Base-by-base conservation (phyloP, 257 asterid genomes). In the Euphrasia confusa region DNA sequence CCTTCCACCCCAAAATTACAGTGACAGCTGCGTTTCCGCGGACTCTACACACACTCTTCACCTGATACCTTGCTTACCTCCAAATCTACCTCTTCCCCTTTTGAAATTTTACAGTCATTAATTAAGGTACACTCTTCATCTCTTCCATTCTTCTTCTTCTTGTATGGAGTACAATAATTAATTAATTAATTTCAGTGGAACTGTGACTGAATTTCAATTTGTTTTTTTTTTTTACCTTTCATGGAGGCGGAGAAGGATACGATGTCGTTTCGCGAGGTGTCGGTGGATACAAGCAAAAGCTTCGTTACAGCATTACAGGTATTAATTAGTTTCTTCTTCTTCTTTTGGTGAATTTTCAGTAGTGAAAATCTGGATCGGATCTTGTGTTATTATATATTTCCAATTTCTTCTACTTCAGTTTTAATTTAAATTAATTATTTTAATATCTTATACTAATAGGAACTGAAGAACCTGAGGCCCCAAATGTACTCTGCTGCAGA, bases 401-500 rank as follows among this genome's bases (percentile, higher is more conserved):
- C 45, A 67, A 66, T 67, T 67, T 21, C 24, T 21, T 21, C 24
- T 21, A 21, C 24, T 21, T 21, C 24, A 21, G 24, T 21, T 21
- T 21, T 21, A 21, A 21, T 21, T 21, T 21, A 21, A 21, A 21
- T 21, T 21, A 21, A 21, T 21, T 21, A 21, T 21, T 21, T 21
- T 21, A 21, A 21, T 21, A 21, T 21, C 24, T 21, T 21, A 21
- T 21, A 21, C 24, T 74, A 62, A 47, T 53, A 92, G 99, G 99
- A 92, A 76, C 94, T 92, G 54, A 92, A 92, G 80, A 86, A 84
- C 76, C 85, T 92, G 68, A 80, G 91, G 69, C 96, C 99, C 21
- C 97, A 92, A 65, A 91, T 92, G 64, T 81, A 89, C 76, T 86
- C 97, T 57, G 99, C 99, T 49, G 99, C 99, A 17, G 95, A 92